Base-by-base conservation (phyloP, 139 green algal species). In the Tetradesmus lagerheimii region DNA sequence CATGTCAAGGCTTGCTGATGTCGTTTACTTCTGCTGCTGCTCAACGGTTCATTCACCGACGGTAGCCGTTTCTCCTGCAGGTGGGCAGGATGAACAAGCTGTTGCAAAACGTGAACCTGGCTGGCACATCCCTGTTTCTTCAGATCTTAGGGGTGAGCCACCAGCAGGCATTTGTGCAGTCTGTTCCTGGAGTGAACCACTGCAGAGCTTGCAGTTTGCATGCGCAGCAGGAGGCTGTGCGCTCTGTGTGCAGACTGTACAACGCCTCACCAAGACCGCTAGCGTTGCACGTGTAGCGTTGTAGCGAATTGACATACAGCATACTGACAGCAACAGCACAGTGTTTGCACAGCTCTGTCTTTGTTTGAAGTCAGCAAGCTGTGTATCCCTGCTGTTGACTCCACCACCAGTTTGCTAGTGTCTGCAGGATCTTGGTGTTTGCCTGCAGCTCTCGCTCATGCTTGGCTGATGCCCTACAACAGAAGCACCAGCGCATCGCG, bases 81-180 rank as follows among this genome's bases (percentile, higher is more conserved):
- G 75, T 86, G 31, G 76, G 88, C 67, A 89, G 18, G 37, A 92
- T 93, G 87, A 89, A 45, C 53, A 92, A 90, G 71, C 80, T 97
- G 77, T 90, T 94, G 4, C 96, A 98, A 71, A 97, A 95, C 87
- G 93, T 97, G 84, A 98, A 98, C 89, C 43, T 92, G 1, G 95
- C 95, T 6, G 96, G 96, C 41, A 95, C 97, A 12, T 84, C 91
- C 14, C 87, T 97, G 0, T 98, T 98, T 89, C 85, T 95, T 8
- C 90, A 92, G 0, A 85, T 98, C 1, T 64, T 95, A 18, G 43
- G 78, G 92, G 96, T 98, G 57, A 81, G 87, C 1, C 6, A 25
- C 57, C n/a, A 71, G 57, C 47, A n/a, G 57, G 82, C 38, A 41
- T 20, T 29, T 50, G 14, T n/a, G 16, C 75, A 31, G 23, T 23